A percentile compares a stretch with the other conserved stretches of the same genome.
Conservation (phyloP, 1,139 yeast genomes). For the Pichia sp. region DNA sequence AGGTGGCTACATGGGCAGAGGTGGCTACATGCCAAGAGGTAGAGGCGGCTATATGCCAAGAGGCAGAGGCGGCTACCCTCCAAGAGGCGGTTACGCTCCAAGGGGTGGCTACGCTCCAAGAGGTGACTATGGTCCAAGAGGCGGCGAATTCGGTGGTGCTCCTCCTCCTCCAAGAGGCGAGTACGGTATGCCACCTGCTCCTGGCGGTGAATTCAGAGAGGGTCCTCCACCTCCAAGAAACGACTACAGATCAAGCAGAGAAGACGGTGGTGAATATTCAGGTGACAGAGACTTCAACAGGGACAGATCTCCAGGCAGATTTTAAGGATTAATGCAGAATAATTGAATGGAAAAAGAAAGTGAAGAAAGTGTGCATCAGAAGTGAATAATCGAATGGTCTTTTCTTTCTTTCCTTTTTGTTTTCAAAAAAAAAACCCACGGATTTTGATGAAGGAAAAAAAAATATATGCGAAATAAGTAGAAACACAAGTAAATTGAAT, state of each 20-base stretch:
- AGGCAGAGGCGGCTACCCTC: constrained; percentile 19
- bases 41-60: constrained; percentile 24
- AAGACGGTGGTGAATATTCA: constrained; percentile 26
- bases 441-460: neutral
- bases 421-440: neutral
- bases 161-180: constrained; percentile 31
- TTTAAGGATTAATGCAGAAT: constrained; percentile 29
- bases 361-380: neutral
- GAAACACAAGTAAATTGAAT: neutral
- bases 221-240: constrained; percentile 31
- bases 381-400: neutral
- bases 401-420: neutral
- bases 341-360: neutral
- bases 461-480: neutral
- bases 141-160: constrained; percentile 29
- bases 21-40: constrained; percentile 25
- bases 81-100: constrained; percentile 29
- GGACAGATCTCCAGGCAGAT: constrained; percentile 60
- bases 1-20: constrained; percentile 27
- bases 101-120: constrained; percentile 31
- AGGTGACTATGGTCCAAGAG: constrained; percentile 28
- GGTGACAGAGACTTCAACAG: constrained; percentile 37
- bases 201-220: constrained; percentile 34
- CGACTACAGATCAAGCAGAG: constrained; percentile 35
- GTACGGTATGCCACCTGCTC: constrained; percentile 28